Conservation (phyloP, 306 rosid genomes). For the Herpetospermum pedunculosum region DNA sequence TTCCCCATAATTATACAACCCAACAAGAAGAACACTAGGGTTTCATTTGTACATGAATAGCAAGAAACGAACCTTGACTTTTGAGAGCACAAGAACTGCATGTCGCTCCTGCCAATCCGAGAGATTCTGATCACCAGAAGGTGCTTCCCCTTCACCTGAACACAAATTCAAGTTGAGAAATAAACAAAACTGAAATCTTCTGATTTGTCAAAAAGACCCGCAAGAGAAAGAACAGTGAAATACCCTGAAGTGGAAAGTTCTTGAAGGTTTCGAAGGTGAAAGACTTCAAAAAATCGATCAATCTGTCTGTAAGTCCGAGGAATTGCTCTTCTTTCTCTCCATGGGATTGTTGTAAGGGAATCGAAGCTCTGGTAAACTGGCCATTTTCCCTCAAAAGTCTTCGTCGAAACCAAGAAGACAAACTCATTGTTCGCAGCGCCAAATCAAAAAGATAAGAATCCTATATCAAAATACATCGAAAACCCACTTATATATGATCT, state of each 20-base stretch:
- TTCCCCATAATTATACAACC: no score
- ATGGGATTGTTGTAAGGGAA: conserved; percentile 16
- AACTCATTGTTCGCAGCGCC: conserved; percentile 25
- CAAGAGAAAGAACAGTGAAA: neutral
- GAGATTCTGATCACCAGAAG: conserved; percentile 40
- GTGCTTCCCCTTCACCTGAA: conserved; percentile 36
- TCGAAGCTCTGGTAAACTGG: conserved; percentile 15
- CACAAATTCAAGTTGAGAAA: neutral
- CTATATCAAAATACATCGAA: neutral
- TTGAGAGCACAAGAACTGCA: conserved; percentile 65
- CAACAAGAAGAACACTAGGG: no score
- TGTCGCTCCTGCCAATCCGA: conserved; percentile 87
- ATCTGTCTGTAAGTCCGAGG: conserved; percentile 47
- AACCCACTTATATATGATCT: neutral
- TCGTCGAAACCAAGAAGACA: conserved; percentile 56
- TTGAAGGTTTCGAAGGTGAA: conserved; percentile 68
- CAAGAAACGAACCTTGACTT: conserved; percentile 48
- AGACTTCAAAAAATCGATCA: conserved; percentile 49
- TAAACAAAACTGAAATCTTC: neutral
- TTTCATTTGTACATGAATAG: neutral
- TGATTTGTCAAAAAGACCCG: neutral
- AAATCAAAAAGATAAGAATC: neutral
- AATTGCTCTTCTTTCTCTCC: conserved; percentile 14
- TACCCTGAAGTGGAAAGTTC: conserved; percentile 65
- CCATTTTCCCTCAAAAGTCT: conserved; percentile 21